phyloP scores from a whole-genome alignment of 1,284 basidiomycete species.

The Prillingera fragicola region DNA sequence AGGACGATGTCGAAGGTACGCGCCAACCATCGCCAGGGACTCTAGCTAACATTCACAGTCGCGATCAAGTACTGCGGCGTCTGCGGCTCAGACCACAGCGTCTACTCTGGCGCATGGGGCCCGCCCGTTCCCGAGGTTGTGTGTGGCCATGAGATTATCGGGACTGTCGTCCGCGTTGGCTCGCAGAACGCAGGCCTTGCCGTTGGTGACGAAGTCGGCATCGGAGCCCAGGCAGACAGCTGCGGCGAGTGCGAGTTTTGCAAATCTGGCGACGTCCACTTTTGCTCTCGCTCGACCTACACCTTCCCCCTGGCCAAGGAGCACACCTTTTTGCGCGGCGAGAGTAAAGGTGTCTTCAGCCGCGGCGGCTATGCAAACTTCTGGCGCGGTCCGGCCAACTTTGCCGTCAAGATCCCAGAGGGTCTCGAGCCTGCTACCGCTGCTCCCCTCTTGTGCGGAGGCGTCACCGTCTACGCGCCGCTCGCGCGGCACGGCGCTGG shows the following conservation, averaged over 20 bases:
- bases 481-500: constrained; percentile 52
- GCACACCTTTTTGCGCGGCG: constrained; percentile 5
- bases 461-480: constrained; percentile 50
- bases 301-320: constrained; percentile 5
- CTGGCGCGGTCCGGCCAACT: constrained; percentile 49
- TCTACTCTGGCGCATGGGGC: constrained; percentile 17
- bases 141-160: constrained; percentile 33
- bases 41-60: constrained; percentile 4
- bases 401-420: constrained; percentile 61
- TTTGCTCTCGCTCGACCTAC: not conserved
- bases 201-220: constrained; percentile 50
- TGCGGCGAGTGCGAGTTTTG: constrained; percentile 49
- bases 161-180: constrained; percentile 27
- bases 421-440: constrained; percentile 54
- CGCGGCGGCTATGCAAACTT: constrained; percentile 50
- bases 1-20: constrained; percentile 46
- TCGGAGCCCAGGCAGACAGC: constrained; percentile 51
- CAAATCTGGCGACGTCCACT: constrained; percentile 29
- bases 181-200: constrained; percentile 22
- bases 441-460: constrained; percentile 49
- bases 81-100: constrained; percentile 15
- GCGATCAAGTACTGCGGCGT: constrained; percentile 17
- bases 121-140: constrained; percentile 1
- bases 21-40: not conserved
- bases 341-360: constrained; percentile 28